Percentiles rank a stretch among this genome's conserved stretches.
Conservation (phyloP, 1,284 basidiomycete species). For the Moesziomyces parantarcticus region DNA sequence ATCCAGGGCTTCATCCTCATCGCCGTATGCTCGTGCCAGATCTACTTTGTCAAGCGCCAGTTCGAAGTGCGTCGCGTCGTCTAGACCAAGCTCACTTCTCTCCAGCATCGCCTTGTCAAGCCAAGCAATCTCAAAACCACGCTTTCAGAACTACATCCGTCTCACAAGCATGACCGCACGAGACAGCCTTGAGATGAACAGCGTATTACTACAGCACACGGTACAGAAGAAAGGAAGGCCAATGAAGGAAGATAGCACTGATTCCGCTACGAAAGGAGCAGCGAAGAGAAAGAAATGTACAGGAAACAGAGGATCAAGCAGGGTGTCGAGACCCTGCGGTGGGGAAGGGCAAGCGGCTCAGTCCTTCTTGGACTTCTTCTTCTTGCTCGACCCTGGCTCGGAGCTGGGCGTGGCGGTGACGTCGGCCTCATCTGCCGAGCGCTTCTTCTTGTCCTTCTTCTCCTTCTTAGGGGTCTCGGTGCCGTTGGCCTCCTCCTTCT, state of each 20-base stretch:
- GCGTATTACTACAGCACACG: slow-evolving; percentile 37
- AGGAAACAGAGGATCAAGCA: slow-evolving; percentile 3
- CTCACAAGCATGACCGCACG: background rate
- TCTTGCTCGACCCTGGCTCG: slow-evolving; percentile 53
- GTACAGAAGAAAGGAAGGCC: background rate
- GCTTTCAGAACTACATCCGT: background rate
- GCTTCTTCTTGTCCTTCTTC: slow-evolving; percentile 63
- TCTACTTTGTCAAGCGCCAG: slow-evolving; percentile 90
- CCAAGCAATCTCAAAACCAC: background rate
- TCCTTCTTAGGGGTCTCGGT: slow-evolving; percentile 53
- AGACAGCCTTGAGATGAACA: background rate
- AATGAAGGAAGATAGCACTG: background rate
- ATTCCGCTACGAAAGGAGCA: background rate
- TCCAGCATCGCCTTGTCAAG: background rate
- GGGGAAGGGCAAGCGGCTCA: slow-evolving; percentile 1
- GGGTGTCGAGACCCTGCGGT: too few species aligned
- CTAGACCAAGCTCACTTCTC: slow-evolving; percentile 6
- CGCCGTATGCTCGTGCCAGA: slow-evolving; percentile 92
- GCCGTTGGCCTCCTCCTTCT: slow-evolving; percentile 48
- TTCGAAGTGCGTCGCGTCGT: slow-evolving; percentile 58
- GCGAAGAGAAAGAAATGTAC: background rate
- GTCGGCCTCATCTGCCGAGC: slow-evolving; percentile 50
- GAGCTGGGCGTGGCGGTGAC: slow-evolving; percentile 48
- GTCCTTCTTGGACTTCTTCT: slow-evolving; percentile 60
- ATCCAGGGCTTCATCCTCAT: slow-evolving; percentile 88